Evolutionary conservation across 495 filamentous ascomycete species (phyloP), one percentile per base, ranked within the genome.

Genomic region (Trichocladium uniseriatum): DNA sequence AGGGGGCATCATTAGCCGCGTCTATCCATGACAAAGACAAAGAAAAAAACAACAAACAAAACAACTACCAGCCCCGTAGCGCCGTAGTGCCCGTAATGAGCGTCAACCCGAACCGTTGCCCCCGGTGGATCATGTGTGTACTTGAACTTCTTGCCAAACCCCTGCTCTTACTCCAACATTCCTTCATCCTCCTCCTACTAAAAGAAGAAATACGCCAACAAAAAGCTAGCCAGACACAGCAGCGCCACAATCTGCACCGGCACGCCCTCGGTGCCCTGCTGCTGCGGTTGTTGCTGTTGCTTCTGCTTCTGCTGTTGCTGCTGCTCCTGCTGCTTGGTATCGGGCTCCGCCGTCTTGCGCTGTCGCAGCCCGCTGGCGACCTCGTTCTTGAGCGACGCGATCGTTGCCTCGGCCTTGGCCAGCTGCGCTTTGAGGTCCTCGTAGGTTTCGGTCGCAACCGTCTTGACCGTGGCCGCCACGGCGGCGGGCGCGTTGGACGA

Each of bases 151-250:
- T n/a, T n/a, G n/a, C n/a, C n/a, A n/a, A n/a, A n/a, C n/a, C n/a
- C n/a, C n/a, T n/a, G n/a, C 16, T 9, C 14, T 9, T n/a, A 38
- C 37, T 8, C 24, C 19, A 37, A 29, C 31, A 32, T 32, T 11
- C 9, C 31, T 14, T 6, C 31, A 32, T 11, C 37, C 37, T 35
- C 35, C 9, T 4, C 9, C 16, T 19, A 21, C 36, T 80, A 98
- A 64, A 97, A 97, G 68, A 98, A 86, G 58, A 95, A 77, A 66
- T 95, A 98, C 2, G 87, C 94, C 57, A 97, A 74, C 63, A 98
- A 69, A 70, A 98, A 98, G 69, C 87, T 83, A 48, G 91, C 51
- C 65, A 98, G 72, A 59, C 92, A 97, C 41, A 98, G 70, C 13
- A 73, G 74, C 19, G 92, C 92, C 44, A 84, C 84, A 43, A 87